Conservation (phyloP, 768 basidiomycete species). For the Mycena venus region DNA sequence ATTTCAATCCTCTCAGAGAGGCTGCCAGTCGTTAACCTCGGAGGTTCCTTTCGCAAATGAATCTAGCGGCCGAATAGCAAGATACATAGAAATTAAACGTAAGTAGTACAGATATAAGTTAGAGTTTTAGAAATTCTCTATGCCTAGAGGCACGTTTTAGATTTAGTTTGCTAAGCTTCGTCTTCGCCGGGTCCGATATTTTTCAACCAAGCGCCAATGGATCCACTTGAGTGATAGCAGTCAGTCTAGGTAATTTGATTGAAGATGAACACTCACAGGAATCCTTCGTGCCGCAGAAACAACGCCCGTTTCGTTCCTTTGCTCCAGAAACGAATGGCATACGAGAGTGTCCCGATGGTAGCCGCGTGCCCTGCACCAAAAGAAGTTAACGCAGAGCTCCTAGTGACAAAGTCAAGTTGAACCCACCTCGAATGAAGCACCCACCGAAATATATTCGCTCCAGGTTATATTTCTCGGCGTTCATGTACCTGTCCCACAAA, state of each 20-base stretch:
- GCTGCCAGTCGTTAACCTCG: too few species aligned
- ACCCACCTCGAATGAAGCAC: slow-evolving; percentile 95
- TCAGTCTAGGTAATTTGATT: slow-evolving; percentile 15
- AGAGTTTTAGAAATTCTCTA: not conserved
- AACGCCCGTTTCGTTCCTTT: slow-evolving; percentile 96
- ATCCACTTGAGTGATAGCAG: slow-evolving; percentile 67
- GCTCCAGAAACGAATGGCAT: slow-evolving; percentile 99
- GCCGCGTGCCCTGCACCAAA: slow-evolving; percentile 86
- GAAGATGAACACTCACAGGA: slow-evolving; percentile 62
- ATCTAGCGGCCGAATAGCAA: not conserved
- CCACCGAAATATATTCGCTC: slow-evolving; percentile 99
- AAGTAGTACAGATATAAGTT: not conserved
- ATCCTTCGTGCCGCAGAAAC: slow-evolving; percentile 98
- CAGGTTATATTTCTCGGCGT: slow-evolving; percentile 97
- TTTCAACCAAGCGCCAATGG: slow-evolving; percentile 98
- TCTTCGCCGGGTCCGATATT: slow-evolving; percentile 56
- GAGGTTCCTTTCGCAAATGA: too few species aligned
- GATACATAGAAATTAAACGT: slow-evolving; percentile 5
- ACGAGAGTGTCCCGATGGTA: slow-evolving; percentile 96
- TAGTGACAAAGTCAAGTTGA: not conserved
- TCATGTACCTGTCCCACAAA: slow-evolving; percentile 84
- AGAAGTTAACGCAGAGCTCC: slow-evolving; percentile 24
- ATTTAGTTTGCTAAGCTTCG: not conserved
- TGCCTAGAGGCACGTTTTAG: not conserved
- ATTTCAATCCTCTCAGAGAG: too few species aligned